phyloP scores from a whole-genome alignment of 2,329 filamentous ascomycete genomes.

The Penicillium hesseltinei region DNA sequence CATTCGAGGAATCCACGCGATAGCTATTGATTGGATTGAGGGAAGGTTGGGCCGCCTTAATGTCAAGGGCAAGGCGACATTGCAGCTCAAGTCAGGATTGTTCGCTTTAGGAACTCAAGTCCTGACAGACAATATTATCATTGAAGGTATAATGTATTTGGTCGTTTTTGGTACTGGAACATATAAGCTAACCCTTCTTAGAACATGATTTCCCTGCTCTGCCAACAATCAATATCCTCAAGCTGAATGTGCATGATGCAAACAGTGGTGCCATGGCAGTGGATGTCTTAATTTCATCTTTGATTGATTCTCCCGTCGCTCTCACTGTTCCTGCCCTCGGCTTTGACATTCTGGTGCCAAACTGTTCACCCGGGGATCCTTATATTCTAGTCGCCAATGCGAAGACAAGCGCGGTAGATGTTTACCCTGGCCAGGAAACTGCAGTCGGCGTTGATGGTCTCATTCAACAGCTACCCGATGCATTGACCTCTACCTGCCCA shows the following conservation, averaged over 20 bases:
- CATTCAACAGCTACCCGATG: conserved; percentile 70
- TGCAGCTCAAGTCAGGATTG: conserved; percentile 75
- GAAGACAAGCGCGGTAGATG: conserved; percentile 62
- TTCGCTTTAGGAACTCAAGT: conserved; percentile 74
- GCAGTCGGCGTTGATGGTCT: conserved; percentile 68
- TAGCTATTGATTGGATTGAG: conserved; percentile 86
- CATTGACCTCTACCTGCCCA: conserved; percentile 72
- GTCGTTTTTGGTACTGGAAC: not conserved
- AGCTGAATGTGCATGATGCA: conserved; percentile 75
- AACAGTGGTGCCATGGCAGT: conserved; percentile 69
- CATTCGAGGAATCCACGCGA: conserved; percentile 69
- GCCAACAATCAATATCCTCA: conserved; percentile 78
- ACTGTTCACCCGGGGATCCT: conserved; percentile 69
- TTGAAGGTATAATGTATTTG: conserved; percentile 71
- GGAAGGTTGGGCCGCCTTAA: conserved; percentile 70
- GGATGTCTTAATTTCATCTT: conserved; percentile 69
- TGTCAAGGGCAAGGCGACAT: conserved; percentile 69
- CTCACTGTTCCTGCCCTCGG: conserved; percentile 74
- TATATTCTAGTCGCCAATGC: conserved; percentile 78
- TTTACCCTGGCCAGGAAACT: conserved; percentile 68
- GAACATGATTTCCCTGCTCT: conserved; percentile 68
- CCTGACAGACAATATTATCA: conserved; percentile 70
- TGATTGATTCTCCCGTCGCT: conserved; percentile 76
- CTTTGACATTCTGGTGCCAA: conserved; percentile 82
- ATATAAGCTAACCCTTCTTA: conserved; percentile 32